Evolutionary conservation across 169 alveolate genomes (phyloP), one percentile per base, ranked within the genome.

Genomic region (Cryptosporidium meleagridis): DNA sequence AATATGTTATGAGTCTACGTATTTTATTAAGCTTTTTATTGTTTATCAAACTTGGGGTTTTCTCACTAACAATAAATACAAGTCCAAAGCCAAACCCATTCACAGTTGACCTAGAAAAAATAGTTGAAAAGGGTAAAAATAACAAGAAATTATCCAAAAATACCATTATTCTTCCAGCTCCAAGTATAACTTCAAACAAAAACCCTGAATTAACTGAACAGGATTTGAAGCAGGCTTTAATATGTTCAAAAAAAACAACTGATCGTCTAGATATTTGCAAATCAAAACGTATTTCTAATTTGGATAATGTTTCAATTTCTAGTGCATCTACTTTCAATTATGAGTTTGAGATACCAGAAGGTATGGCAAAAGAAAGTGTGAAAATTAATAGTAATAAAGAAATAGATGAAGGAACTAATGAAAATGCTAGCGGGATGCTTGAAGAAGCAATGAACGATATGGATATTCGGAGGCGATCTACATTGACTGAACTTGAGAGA

Each of bases 1-100:
- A 55, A 51, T 51, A 51, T 71, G 85, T 71, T 71, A 73, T 73
- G 86, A n/a, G 86, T 73, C 53, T 73, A 55, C 59, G 86, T 23
- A 73, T 53, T 7, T 31, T 37, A 33, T n/a, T 31, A 26, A 53
- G 48, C n/a, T 52, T 73, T 23, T 73, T 73, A 29, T 29, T 73
- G n/a, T 58, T 73, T 31, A 55, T 73, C 68, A 26, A 73, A 35
- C 31, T 73, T 65, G 72, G 72, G 51, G 51, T 29, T 16, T 65
- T 33, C 0, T 65, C 72, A 10, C 33, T 33, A 65, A 9, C 72
- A 5, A n/a, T 21, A 14, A 37, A 35, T 31, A 37, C 23, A 65
- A 65, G 33, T 16, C 72, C 72, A 37, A 35, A 65, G 16, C 18
- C 44, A 10, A 65, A 65, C 72, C 72, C 72, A n/a, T 65, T 65